A percentile compares a stretch with the other conserved stretches of the same genome.
These are phyloP conservation scores for Phytophthora crassamura DNA, from an alignment of 352 stramenopile genomes.

Conservation along the genomic window DNA sequence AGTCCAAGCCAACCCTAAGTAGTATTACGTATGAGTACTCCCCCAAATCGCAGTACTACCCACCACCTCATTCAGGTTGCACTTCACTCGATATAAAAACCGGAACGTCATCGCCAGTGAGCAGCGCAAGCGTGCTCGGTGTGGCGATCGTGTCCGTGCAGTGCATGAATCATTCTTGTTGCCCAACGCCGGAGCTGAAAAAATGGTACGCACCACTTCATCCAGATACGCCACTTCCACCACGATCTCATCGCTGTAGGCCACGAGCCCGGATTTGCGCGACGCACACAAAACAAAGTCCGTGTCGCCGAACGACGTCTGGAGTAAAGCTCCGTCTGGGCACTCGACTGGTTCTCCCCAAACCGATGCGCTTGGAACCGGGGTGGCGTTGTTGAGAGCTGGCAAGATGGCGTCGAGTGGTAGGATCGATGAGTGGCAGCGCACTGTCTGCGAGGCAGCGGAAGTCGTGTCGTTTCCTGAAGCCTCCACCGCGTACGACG, in stretches of 20 bases:
- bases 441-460: constrained; percentile 11
- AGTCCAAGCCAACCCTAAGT: too few relatives aligned
- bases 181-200: too few relatives aligned
- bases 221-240: constrained; percentile 27
- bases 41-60: too few relatives aligned
- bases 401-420: constrained; percentile 11
- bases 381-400: constrained; percentile 4
- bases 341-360: constrained; percentile 11
- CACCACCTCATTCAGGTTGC: too few relatives aligned
- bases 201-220: too few relatives aligned
- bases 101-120: too few relatives aligned
- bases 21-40: too few relatives aligned
- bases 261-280: constrained; percentile 14
- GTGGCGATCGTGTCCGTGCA: too few relatives aligned
- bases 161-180: too few relatives aligned
- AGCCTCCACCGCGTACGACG: constrained; percentile 20
- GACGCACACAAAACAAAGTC: constrained; percentile 29
- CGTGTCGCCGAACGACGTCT: constrained; percentile 22
- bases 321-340: constrained; percentile 16
- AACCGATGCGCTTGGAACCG: constrained; percentile 3
- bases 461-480: background rate
- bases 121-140: too few relatives aligned
- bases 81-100: too few relatives aligned
- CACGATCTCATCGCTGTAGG: constrained; percentile 26
- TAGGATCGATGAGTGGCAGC: too few relatives aligned